phyloP scores from a whole-genome alignment of 495 filamentous ascomycete species.

The Penicillium cinerascens region DNA sequence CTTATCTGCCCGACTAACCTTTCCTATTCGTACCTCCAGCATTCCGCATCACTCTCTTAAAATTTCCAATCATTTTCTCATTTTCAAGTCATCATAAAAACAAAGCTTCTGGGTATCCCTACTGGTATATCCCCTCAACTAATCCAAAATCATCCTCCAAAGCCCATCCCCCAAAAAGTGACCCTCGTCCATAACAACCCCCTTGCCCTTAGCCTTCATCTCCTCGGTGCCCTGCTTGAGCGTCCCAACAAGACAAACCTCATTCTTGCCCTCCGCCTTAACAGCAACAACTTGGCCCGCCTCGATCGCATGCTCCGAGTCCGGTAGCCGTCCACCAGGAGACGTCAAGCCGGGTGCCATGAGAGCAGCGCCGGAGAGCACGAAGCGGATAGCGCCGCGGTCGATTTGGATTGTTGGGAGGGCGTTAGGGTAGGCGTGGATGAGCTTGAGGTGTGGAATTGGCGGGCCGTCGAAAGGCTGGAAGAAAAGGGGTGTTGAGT shows the following conservation, averaged over 20 bases:
- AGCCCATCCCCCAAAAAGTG: slow-evolving; percentile 95
- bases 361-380: slow-evolving; percentile 84
- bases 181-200: slow-evolving; percentile 83
- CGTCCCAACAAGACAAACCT: slow-evolving; percentile 83
- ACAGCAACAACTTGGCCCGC: slow-evolving; percentile 81
- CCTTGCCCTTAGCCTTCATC: slow-evolving; percentile 89
- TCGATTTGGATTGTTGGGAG: slow-evolving; percentile 65
- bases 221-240: slow-evolving; percentile 87
- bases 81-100: no score
- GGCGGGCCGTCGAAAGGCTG: slow-evolving; percentile 77
- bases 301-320: slow-evolving; percentile 52
- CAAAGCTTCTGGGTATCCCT: no score
- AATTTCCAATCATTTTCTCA: no score
- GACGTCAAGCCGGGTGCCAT: slow-evolving; percentile 93
- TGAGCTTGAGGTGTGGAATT: slow-evolving; percentile 74
- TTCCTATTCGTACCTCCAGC: no score
- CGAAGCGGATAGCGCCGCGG: slow-evolving; percentile 94
- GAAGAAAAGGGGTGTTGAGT: slow-evolving; percentile 76
- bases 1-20: no score
- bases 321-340: slow-evolving; percentile 72
- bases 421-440: slow-evolving; percentile 58
- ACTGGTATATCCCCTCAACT: no score
- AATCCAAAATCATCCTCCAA: slow-evolving; percentile 78
- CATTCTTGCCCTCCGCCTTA: slow-evolving; percentile 87
- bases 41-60: no score